Evolutionary conservation across 2,329 filamentous ascomycete genomes (phyloP).

Genomic region (Penicillium concentricum): DNA sequence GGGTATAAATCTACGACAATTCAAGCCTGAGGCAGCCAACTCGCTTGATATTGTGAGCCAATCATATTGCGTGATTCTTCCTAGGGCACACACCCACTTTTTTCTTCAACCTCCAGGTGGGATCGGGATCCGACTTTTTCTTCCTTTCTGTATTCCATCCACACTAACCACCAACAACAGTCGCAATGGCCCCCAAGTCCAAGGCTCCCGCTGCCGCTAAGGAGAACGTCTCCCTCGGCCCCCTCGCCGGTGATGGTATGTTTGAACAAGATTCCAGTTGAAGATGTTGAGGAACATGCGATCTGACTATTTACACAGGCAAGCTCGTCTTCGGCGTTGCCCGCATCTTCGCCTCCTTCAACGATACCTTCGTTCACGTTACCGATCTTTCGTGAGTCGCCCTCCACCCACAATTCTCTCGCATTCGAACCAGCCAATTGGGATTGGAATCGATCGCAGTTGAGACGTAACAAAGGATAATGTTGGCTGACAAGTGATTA

Average conservation of each 20-base stretch:
- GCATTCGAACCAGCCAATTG: constrained; percentile 2
- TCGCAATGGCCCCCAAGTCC: constrained; percentile 84
- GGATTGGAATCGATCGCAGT: constrained; percentile 2
- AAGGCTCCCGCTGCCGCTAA: constrained; percentile 72
- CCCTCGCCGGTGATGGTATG: constrained; percentile 92
- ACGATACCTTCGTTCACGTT: constrained; percentile 95
- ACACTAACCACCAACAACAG: constrained; percentile 42
- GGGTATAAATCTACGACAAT: not conserved
- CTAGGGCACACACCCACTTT: constrained; percentile 44
- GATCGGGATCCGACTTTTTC: constrained; percentile 25
- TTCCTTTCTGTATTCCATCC: constrained; percentile 43
- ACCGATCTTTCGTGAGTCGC: constrained; percentile 89
- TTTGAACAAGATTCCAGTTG: constrained; percentile 15
- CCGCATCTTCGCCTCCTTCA: constrained; percentile 95
- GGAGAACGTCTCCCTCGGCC: constrained; percentile 98
- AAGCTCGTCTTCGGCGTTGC: constrained; percentile 98
- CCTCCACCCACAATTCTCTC: not conserved
- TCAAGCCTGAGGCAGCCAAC: constrained; percentile 17
- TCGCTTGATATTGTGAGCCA: constrained; percentile 34
- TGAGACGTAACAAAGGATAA: constrained; percentile 30
- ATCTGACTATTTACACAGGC: constrained; percentile 52
- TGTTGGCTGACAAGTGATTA: constrained; percentile 57
- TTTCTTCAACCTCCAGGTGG: constrained; percentile 15
- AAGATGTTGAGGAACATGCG: not conserved
- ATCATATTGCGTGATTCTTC: constrained; percentile 23